Evolutionary conservation across 257 asterid species (phyloP).

Genomic region (Przewalskia tangutica): DNA sequence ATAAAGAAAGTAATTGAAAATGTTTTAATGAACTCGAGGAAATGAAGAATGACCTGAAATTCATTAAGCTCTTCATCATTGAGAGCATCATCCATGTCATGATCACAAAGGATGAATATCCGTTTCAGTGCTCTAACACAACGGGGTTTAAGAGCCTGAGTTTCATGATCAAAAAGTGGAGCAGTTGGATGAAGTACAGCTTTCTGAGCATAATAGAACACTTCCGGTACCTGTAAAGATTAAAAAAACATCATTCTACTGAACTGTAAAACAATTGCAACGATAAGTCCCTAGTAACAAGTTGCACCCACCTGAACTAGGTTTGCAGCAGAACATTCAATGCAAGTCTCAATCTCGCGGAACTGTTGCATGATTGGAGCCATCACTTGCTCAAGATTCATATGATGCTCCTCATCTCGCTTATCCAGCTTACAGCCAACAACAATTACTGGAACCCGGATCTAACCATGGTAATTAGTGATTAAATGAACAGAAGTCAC

Average conservation of each 20-base stretch:
- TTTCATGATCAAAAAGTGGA: slow-evolving; percentile 87
- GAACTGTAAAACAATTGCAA: slow-evolving; percentile 3
- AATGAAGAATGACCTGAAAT: slow-evolving; percentile 58
- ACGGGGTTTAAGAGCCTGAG: slow-evolving; percentile 73
- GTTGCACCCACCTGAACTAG: slow-evolving; percentile 57
- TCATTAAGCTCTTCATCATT: slow-evolving; percentile 85
- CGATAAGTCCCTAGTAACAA: slow-evolving; percentile 10
- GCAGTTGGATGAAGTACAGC: slow-evolving; percentile 98
- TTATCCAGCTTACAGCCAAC: slow-evolving; percentile 95
- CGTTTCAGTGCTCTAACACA: slow-evolving; percentile 83
- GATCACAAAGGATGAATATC: slow-evolving; percentile 81
- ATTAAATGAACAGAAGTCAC: background rate
- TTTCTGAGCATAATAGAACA: slow-evolving; percentile 84
- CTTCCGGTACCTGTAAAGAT: slow-evolving; percentile 65
- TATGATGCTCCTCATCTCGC: slow-evolving; percentile 56
- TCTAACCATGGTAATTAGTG: slow-evolving; percentile 23
- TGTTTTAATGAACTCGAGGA: background rate
- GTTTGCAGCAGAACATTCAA: slow-evolving; percentile 88
- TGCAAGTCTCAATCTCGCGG: slow-evolving; percentile 89
- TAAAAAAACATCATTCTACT: slow-evolving; percentile 10
- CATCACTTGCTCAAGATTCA: slow-evolving; percentile 56
- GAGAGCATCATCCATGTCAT: slow-evolving; percentile 84
- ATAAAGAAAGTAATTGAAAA: background rate
- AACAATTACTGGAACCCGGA: slow-evolving; percentile 77
- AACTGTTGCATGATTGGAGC: slow-evolving; percentile 89